These are phyloP conservation scores for Penicillium fuscoglaucum DNA, from an alignment of 2,329 filamentous ascomycete species.

Conservation along the genomic window DNA sequence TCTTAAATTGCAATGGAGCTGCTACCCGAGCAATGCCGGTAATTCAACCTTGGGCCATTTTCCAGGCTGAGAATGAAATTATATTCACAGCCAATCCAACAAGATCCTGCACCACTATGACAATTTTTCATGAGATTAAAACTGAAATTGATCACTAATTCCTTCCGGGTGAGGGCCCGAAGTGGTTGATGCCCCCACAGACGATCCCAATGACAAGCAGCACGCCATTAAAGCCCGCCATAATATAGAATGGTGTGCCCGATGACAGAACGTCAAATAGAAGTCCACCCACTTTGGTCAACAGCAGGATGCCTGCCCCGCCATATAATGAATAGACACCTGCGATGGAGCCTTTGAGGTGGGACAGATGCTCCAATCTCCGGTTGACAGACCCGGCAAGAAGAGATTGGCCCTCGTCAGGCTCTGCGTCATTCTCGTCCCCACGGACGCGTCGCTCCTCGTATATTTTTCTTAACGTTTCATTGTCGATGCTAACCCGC, in stretches of 20 bases:
- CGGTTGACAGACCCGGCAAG: constrained; percentile 23
- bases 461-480: constrained; percentile 18
- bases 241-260: constrained; percentile 89
- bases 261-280: constrained; percentile 75
- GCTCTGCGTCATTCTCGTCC: constrained; percentile 12
- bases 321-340: constrained; percentile 92
- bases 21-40: neutral
- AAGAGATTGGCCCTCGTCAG: constrained; percentile 35
- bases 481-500: constrained; percentile 31
- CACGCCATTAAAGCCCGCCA: constrained; percentile 81
- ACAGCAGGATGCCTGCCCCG: constrained; percentile 81
- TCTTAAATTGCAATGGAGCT: neutral
- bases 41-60: neutral
- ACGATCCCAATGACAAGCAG: constrained; percentile 53
- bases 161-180: constrained; percentile 13
- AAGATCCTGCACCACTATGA: neutral
- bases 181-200: constrained; percentile 29
- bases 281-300: constrained; percentile 87
- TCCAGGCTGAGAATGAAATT: constrained; percentile 1
- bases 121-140: neutral
- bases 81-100: neutral
- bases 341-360: constrained; percentile 89
- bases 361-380: constrained; percentile 42
- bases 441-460: constrained; percentile 11
- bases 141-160: neutral